Percentiles rank a stretch among this genome's conserved stretches.
These are phyloP conservation scores for Malassezia restricta DNA, from an alignment of 1,284 basidiomycete species.

Conservation along the genomic window DNA sequence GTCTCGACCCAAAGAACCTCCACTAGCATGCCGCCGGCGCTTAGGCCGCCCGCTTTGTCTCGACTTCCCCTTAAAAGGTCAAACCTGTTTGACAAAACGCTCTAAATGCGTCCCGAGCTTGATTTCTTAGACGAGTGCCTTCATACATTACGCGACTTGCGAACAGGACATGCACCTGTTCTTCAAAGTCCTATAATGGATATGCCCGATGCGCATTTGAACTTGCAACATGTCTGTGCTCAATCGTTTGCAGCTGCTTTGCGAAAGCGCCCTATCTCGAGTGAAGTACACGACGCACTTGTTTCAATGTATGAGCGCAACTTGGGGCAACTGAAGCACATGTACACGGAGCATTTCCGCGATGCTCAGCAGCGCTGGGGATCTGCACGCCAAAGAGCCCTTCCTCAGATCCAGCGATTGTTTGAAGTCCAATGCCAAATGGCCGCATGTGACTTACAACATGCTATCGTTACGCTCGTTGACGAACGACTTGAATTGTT, in stretches of 20 bases:
- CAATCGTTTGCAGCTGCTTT: constrained; percentile 3
- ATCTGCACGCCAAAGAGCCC: not conserved
- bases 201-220: not conserved
- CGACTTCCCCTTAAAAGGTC: not conserved
- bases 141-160: not conserved
- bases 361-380: constrained; percentile 9
- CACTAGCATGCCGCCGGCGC: constrained; percentile 2
- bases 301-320: constrained; percentile 4
- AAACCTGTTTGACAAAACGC: not conserved
- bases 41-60: not conserved
- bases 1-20: constrained; percentile 8
- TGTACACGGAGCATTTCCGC: not conserved
- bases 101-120: not conserved
- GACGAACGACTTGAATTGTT: constrained; percentile 9
- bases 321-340: constrained; percentile 1
- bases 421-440: constrained; percentile 7
- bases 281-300: constrained; percentile 8
- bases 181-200: not conserved
- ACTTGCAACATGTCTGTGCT: not conserved
- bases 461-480: not conserved
- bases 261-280: constrained; percentile 2
- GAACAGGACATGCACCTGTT: not conserved
- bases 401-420: constrained; percentile 5
- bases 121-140: constrained; percentile 10
- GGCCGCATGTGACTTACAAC: constrained; percentile 1